phyloP scores from a whole-genome alignment of 805 yeast genomes.

The Clavispora vitiphila region DNA sequence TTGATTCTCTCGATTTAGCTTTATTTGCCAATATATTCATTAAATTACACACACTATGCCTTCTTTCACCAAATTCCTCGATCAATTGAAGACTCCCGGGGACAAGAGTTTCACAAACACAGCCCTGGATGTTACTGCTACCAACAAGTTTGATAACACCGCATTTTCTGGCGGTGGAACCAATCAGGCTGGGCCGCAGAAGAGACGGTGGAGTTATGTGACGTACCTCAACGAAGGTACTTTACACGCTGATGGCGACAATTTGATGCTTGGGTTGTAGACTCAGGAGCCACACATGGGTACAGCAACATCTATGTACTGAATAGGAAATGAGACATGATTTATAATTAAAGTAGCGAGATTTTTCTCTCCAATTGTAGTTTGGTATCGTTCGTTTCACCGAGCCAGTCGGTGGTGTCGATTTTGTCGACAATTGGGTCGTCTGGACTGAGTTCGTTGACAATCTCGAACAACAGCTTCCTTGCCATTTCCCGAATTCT shows the following conservation, averaged over 20 bases:
- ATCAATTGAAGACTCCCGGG: constrained; percentile 9
- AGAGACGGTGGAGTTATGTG: constrained; percentile 17
- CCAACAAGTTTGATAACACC: constrained; percentile 5
- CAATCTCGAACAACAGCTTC: constrained; percentile 38
- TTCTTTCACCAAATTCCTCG: constrained; percentile 11
- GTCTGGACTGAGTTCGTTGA: constrained; percentile 18
- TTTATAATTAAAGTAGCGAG: background rate
- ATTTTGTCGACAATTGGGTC: background rate
- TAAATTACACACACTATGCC: constrained; percentile 3
- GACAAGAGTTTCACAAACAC: constrained; percentile 1
- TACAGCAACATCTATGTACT: background rate
- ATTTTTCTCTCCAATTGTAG: background rate
- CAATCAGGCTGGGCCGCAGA: constrained; percentile 1
- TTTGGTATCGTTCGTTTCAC: background rate
- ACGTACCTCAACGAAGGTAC: constrained; percentile 16
- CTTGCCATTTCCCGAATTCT: constrained; percentile 34
- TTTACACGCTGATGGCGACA: constrained; percentile 16
- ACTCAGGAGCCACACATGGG: background rate
- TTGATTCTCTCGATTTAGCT: background rate
- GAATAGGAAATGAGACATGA: background rate
- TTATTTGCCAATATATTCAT: background rate
- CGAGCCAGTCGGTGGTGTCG: background rate
- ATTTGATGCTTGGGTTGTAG: constrained; percentile 17
- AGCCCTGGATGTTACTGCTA: background rate
- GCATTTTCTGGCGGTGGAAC: constrained; percentile 1